phyloP scores from a whole-genome alignment of 306 rosid species.

The Vigna reflexopilosa region DNA sequence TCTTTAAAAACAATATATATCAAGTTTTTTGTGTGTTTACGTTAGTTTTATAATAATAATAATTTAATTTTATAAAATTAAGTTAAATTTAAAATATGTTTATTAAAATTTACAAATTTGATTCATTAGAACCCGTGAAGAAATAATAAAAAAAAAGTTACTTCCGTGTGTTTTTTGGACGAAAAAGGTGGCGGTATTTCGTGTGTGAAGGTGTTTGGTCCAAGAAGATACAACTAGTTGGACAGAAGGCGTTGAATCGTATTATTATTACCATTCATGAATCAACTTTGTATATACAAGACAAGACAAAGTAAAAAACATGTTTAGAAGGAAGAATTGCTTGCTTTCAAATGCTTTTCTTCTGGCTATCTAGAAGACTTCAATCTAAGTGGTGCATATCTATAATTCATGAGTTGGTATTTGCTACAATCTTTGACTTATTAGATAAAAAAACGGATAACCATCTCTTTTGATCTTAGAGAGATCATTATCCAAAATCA shows the following conservation, averaged over 20 bases:
- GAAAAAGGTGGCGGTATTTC: not conserved
- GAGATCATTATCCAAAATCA: not conserved
- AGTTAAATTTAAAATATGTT: too few relatives aligned
- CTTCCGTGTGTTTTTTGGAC: not conserved
- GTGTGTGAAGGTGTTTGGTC: slow-evolving; percentile 5
- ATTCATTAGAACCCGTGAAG: not conserved
- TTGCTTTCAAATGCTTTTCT: not conserved
- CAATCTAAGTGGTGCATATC: not conserved
- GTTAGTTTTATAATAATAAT: too few relatives aligned
- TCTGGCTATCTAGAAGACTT: not conserved
- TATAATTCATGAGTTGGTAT: not conserved
- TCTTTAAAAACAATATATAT: too few relatives aligned
- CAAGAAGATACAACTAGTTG: not conserved
- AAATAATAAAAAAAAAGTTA: not conserved
- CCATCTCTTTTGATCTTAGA: too few relatives aligned
- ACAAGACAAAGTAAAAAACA: not conserved
- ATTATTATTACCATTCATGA: not conserved
- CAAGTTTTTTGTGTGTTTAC: too few relatives aligned
- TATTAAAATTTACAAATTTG: too few relatives aligned
- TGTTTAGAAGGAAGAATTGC: not conserved
- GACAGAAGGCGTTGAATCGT: not conserved
- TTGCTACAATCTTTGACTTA: not conserved
- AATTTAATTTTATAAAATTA: too few relatives aligned
- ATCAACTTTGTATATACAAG: not conserved
- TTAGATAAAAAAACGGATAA: not conserved